phyloP scores from a whole-genome alignment of 352 stramenopile genomes.

The Phytophthora citricola region DNA sequence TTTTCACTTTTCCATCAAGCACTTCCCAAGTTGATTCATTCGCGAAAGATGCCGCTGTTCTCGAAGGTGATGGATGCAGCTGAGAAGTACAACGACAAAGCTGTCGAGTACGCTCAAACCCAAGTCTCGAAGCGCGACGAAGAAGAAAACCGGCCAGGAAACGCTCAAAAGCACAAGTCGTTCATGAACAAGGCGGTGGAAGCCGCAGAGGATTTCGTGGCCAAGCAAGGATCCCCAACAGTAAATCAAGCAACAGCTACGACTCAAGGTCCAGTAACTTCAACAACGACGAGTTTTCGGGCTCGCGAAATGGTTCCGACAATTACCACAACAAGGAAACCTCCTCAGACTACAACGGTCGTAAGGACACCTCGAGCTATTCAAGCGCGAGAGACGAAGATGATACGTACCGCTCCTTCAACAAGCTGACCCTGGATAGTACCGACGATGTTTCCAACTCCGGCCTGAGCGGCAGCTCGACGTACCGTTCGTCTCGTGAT shows the following conservation, averaged over 20 bases:
- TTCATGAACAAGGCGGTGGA: slow-evolving; percentile 17
- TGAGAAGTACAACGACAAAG: slow-evolving; percentile 26
- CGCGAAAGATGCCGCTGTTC: slow-evolving; percentile 11
- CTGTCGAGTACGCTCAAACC: slow-evolving; percentile 24
- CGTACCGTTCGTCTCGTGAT: slow-evolving; percentile 4
- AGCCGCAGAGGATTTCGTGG: slow-evolving; percentile 19
- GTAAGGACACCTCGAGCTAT: slow-evolving; percentile 7
- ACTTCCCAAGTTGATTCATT: neutral
- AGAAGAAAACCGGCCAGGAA: slow-evolving; percentile 6
- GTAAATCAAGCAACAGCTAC: slow-evolving; percentile 1
- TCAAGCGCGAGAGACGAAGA: neutral
- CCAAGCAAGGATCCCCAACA: slow-evolving; percentile 9
- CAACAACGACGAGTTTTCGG: neutral
- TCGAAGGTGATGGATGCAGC: slow-evolving; percentile 13
- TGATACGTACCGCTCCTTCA: slow-evolving; percentile 1
- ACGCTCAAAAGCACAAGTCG: slow-evolving; percentile 21
- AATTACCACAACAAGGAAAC: neutral
- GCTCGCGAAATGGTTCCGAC: neutral
- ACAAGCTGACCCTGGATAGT: neutral
- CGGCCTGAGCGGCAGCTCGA: neutral
- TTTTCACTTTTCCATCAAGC: slow-evolving; percentile 8
- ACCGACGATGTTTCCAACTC: neutral
- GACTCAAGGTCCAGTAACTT: slow-evolving; percentile 4
- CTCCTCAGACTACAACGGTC: slow-evolving; percentile 4
- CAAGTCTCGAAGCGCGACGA: slow-evolving; percentile 24